Base-by-base conservation (phyloP, 345 rosid genomes). In the Gossypium stocksii region DNA sequence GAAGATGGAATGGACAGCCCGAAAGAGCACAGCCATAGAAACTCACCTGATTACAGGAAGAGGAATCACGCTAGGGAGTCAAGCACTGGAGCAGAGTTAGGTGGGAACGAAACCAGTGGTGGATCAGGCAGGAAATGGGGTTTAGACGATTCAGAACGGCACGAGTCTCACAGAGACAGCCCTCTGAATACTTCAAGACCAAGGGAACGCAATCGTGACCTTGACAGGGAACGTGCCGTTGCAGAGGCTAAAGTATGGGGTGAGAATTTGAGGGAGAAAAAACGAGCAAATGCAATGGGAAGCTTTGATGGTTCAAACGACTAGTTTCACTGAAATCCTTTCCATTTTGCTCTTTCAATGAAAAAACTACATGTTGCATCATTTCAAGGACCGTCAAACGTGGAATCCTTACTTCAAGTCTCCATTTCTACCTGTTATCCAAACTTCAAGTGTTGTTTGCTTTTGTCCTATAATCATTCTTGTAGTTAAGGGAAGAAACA, bases 161-260 rank as follows among this genome's bases (percentile, higher is more conserved):
- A 52, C n/a, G 97, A 94, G 14, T 87, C 92, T 27, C 93, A 86
- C 78, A 85, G 87, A 82, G 97, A 83, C 74, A 93, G 91, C 82
- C 98, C 97, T 1, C 87, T 83, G 60, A 90, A 76, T 74, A 78
- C 79, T 27, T 87, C 89, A 60, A 87, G 96, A 81, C 74, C 80
- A 70, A 90, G 97, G 84, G 93, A 90, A 70, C 85, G 93, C 80
- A 91, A 91, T 66, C 83, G 91, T 3, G 97, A 88, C 84, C 85
- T 93, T 38, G 98, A 95, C 82, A 88, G 99, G 79, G 97, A 95
- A 81, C 85, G 96, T 2, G 99, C 99, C 0, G 99, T 95, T 12
- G 98, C 99, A 0, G 98, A 87, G 71, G 99, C 99, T 0, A 95
- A 91, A 77, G 98, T 95, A 58, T 95, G 99, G 99, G 99, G 99